Conservation (phyloP, 2,329 filamentous ascomycete species). For the Aspergillus ruber region DNA sequence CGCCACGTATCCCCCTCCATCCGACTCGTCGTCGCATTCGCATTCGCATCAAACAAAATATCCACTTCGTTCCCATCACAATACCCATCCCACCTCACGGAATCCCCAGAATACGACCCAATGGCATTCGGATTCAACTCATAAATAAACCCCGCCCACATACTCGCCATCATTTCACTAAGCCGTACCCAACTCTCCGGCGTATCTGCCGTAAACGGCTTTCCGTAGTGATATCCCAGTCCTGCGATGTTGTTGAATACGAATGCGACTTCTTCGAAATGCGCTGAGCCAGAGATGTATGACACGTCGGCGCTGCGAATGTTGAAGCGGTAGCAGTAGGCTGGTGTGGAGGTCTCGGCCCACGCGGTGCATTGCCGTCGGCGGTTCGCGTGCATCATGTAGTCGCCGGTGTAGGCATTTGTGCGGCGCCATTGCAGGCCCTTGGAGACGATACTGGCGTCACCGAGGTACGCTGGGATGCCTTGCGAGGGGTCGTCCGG, state of each 20-base stretch:
- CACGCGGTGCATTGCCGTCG: slow-evolving; percentile 49
- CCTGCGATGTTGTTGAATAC: slow-evolving; percentile 50
- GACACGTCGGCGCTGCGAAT: slow-evolving; percentile 41
- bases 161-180: slow-evolving; percentile 44
- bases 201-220: slow-evolving; percentile 30
- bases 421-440: slow-evolving; percentile 50
- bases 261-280: slow-evolving; percentile 53
- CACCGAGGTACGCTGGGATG: slow-evolving; percentile 41
- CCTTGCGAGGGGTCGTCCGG: slow-evolving; percentile 46
- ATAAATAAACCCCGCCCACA: slow-evolving; percentile 49
- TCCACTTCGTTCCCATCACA: slow-evolving; percentile 36
- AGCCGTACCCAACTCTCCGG: slow-evolving; percentile 39
- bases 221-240: slow-evolving; percentile 37
- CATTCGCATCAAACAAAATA: slow-evolving; percentile 47
- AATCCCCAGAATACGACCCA: slow-evolving; percentile 6
- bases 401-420: slow-evolving; percentile 51
- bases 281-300: slow-evolving; percentile 41
- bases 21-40: slow-evolving; percentile 33
- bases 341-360: slow-evolving; percentile 42
- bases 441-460: slow-evolving; percentile 25
- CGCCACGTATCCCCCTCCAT: slow-evolving; percentile 43
- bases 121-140: slow-evolving; percentile 40
- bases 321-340: slow-evolving; percentile 60
- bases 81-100: slow-evolving; percentile 42
- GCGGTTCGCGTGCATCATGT: slow-evolving; percentile 50